These are phyloP conservation scores for Mimosa pudica DNA, from an alignment of 306 rosid species.

Conservation along the genomic window DNA sequence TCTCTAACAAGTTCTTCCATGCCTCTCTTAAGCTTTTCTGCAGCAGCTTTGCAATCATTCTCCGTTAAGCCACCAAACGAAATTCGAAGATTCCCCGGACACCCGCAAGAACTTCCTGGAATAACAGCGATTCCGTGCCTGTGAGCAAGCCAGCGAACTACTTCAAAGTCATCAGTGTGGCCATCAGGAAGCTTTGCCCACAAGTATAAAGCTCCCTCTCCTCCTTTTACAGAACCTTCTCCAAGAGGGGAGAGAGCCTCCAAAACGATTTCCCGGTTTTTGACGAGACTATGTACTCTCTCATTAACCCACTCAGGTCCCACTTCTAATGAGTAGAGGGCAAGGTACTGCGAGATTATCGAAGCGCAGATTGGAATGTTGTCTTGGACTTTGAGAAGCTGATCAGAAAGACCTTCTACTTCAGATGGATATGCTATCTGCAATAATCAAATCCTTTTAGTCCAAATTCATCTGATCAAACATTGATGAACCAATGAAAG, in stretches of 20 bases:
- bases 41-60: slow-evolving; percentile 77
- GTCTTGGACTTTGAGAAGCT: slow-evolving; percentile 96
- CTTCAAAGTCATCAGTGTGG: slow-evolving; percentile 49
- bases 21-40: slow-evolving; percentile 72
- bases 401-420: slow-evolving; percentile 65
- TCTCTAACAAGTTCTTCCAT: slow-evolving; percentile 71
- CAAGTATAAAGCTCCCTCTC: slow-evolving; percentile 92
- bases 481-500: neutral
- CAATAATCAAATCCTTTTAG: slow-evolving; percentile 24
- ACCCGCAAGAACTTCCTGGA: slow-evolving; percentile 85
- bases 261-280: slow-evolving; percentile 61
- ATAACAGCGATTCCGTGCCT: slow-evolving; percentile 81
- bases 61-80: slow-evolving; percentile 87
- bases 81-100: slow-evolving; percentile 76
- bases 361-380: slow-evolving; percentile 98
- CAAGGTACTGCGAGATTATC: slow-evolving; percentile 84
- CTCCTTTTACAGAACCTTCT: slow-evolving; percentile 81
- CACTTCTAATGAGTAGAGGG: slow-evolving; percentile 73
- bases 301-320: slow-evolving; percentile 85
- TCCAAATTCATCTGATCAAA: neutral
- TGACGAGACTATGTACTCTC: slow-evolving; percentile 62
- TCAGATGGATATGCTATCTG: slow-evolving; percentile 99
- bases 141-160: slow-evolving; percentile 83
- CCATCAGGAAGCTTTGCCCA: slow-evolving; percentile 92
- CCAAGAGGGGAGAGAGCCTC: slow-evolving; percentile 83